Evolutionary conservation across 2,329 filamentous ascomycete species (phyloP).

Genomic region (Aspergillus flavus): DNA sequence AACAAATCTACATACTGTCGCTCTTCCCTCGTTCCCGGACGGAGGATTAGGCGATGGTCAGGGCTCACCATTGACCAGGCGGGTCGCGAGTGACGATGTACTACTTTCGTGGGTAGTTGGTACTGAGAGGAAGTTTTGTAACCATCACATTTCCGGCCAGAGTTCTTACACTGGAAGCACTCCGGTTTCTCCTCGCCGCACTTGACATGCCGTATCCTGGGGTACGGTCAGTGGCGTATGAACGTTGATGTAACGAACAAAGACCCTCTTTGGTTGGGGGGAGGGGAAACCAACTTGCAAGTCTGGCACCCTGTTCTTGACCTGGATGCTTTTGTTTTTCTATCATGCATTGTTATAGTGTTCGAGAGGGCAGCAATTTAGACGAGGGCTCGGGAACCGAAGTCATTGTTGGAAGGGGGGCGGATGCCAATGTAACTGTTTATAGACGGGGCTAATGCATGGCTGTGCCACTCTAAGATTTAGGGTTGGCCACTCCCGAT

Average conservation of each 20-base stretch:
- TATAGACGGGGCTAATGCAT: not conserved
- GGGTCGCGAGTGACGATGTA: not conserved
- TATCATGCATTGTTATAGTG: not conserved
- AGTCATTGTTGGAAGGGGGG: not conserved
- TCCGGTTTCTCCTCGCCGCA: conserved; percentile 59
- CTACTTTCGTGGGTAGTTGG: conserved; percentile 1
- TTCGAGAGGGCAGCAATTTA: not conserved
- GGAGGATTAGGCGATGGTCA: conserved; percentile 18
- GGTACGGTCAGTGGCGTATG: not conserved
- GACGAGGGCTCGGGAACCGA: not conserved
- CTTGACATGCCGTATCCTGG: conserved; percentile 58
- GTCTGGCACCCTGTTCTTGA: conserved; percentile 50
- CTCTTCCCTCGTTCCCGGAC: conserved; percentile 31
- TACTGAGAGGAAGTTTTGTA: conserved; percentile 41
- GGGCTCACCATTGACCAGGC: not conserved
- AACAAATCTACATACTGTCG: conserved; percentile 44
- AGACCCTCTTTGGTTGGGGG: conserved; percentile 13
- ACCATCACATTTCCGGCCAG: conserved; percentile 58
- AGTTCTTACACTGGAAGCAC: conserved; percentile 57
- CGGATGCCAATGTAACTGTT: not conserved
- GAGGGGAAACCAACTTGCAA: conserved; percentile 52
- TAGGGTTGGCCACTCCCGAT: not conserved
- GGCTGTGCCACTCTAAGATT: not conserved
- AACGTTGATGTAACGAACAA: not conserved
- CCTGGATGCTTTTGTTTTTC: not conserved